Evolutionary conservation across 768 basidiomycete genomes (phyloP).

Genomic region (Russula dissimulans): DNA sequence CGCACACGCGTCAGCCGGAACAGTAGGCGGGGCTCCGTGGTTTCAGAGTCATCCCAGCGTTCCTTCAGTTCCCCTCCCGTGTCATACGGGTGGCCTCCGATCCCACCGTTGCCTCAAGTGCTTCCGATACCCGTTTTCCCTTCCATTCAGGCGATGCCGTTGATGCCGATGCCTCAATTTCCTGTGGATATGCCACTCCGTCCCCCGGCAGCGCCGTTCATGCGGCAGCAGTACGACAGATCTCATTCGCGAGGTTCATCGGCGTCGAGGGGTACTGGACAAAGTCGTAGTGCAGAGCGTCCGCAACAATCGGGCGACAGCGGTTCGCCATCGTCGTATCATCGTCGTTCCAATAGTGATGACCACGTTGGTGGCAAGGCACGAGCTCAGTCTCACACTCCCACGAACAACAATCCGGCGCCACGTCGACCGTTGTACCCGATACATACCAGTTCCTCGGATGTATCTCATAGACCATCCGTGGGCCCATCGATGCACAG

Average conservation of each 20-base stretch:
- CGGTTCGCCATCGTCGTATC: constrained; percentile 3
- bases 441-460: neutral
- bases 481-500: neutral
- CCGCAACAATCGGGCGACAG: neutral
- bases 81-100: constrained; percentile 11
- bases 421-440: neutral
- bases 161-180: constrained; percentile 17
- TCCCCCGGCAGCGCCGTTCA: constrained; percentile 20
- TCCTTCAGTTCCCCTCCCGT: neutral
- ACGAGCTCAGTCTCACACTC: neutral
- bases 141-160: constrained; percentile 12
- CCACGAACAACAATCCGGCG: neutral
- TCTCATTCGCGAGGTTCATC: constrained; percentile 11
- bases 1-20: constrained; percentile 2
- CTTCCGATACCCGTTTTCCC: constrained; percentile 12
- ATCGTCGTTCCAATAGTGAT: constrained; percentile 18
- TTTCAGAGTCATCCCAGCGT: constrained; percentile 15
- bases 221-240: constrained; percentile 16
- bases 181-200: constrained; percentile 20
- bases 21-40: constrained; percentile 10
- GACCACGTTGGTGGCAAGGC: neutral
- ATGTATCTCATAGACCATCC: neutral
- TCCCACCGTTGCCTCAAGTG: constrained; percentile 9
- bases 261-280: neutral
- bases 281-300: constrained; percentile 17